Percentiles rank a stretch among this genome's conserved stretches.
phyloP scores from a whole-genome alignment of 768 basidiomycete genomes.

The Termitomyces sp. region DNA sequence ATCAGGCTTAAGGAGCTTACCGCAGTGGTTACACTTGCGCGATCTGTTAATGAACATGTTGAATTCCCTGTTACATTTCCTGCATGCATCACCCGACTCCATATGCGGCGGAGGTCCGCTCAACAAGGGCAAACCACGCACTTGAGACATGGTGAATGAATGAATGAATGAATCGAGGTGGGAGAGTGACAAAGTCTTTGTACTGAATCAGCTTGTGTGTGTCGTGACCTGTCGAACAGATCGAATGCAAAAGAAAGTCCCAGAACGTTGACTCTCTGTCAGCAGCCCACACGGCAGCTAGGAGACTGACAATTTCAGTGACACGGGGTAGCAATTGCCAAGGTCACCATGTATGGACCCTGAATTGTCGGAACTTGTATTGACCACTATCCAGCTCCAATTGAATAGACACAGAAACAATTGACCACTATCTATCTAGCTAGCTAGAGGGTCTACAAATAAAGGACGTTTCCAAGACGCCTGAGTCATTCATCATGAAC shows the following conservation, averaged over 20 bases:
- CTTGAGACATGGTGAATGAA: slow-evolving; percentile 15
- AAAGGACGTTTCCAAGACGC: neutral
- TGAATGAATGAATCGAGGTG: neutral
- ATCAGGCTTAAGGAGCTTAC: slow-evolving; percentile 32
- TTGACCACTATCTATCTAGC: no score
- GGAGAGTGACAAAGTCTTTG: neutral
- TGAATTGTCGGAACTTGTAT: no score
- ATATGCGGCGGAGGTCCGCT: slow-evolving; percentile 54
- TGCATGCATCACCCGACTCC: slow-evolving; percentile 35
- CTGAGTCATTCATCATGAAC: slow-evolving; percentile 7
- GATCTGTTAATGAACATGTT: slow-evolving; percentile 58
- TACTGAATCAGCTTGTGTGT: no score
- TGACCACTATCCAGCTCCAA: no score
- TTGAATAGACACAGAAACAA: no score
- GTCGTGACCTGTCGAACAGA: no score
- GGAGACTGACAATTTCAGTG: no score
- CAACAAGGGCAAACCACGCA: slow-evolving; percentile 59
- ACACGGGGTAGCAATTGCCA: no score
- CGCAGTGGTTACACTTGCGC: slow-evolving; percentile 70
- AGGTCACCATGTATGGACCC: no score
- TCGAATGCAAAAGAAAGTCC: no score
- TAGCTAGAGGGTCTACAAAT: neutral
- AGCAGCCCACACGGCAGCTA: no score
- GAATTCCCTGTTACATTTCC: slow-evolving; percentile 74
- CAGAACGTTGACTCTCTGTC: no score